Base-by-base conservation (phyloP, 495 filamentous ascomycete genomes). In the Daldinia vernicosa region DNA sequence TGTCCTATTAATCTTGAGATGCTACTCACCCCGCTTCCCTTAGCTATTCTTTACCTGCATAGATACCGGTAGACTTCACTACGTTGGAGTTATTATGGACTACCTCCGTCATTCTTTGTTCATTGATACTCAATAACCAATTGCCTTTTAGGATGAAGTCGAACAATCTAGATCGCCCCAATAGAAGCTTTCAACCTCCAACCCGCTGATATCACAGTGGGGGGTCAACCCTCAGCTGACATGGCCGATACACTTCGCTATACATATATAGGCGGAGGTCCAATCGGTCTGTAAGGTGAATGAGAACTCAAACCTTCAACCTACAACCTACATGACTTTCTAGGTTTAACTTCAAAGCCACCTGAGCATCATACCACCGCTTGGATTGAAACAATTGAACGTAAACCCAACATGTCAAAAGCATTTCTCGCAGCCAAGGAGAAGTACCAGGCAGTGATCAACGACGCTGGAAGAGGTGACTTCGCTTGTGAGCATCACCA, bases 391-490 rank as follows among this genome's bases (percentile, higher is more conserved):
- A 24, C 8, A 62, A 71, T 35, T 5, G 7, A 43, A 64, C 14
- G 22, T 7, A 43, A 43, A 12, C 27, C 33, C 32, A 75, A 45
- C 26, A 77, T 77, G 75, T 77, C 75, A 8, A 75, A 74, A 55
- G 73, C 60, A 12, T 67, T 68, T 45, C 54, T 64, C 17, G 37
- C 60, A 15, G 75, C 75, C 30, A 77, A 76, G 63, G 75, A 77
- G 60, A 77, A 77, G 67, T 77, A 71, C 30, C 73, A 77, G 60
- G 75, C 75, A 47, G 70, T 77, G 6, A 55, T 77, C 11, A 70
- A 76, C 56, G 75, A 77, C 66, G 75, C 75, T 2, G 75, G 75
- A 9, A 75, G 75, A 5, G 73, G 61, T 19, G 75, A 77, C 50
- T 75, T 69, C 39, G 74, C 74, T 14, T 77, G 75, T 77, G 35